These are phyloP conservation scores for Leucosporidium yakuticum DNA, from an alignment of 768 basidiomycete genomes.

Conservation along the genomic window DNA sequence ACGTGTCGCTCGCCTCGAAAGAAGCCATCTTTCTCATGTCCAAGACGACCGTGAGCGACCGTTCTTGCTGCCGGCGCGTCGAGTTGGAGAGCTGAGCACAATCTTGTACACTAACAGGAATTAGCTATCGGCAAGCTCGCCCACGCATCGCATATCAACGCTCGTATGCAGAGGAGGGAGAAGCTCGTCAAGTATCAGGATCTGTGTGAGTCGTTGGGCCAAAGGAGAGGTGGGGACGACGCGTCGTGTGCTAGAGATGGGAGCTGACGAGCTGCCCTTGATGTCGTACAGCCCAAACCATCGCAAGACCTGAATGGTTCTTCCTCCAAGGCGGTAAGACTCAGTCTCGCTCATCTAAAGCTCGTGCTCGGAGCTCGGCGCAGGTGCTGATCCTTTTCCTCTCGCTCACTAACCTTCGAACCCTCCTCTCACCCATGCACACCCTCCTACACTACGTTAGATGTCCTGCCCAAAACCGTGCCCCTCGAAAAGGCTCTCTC, in stretches of 20 bases:
- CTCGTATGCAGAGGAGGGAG: conserved; percentile 41
- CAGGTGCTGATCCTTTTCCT: conserved; percentile 1
- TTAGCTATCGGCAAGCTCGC: conserved; percentile 44
- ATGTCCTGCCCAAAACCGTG: not conserved
- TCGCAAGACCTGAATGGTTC: conserved; percentile 18
- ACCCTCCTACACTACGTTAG: not conserved
- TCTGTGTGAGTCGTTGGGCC: conserved; percentile 38
- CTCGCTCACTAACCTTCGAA: not conserved
- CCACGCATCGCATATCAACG: conserved; percentile 42
- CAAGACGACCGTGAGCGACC: conserved; percentile 44
- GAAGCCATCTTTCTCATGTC: conserved; percentile 46
- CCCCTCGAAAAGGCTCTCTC: not conserved
- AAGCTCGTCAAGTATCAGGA: conserved; percentile 44
- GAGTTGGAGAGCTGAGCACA: not conserved
- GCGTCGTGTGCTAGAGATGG: not conserved
- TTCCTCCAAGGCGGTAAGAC: conserved; percentile 17
- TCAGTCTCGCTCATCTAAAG: no score
- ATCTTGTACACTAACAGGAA: conserved; percentile 38
- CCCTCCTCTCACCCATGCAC: not conserved
- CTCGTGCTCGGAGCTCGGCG: no score
- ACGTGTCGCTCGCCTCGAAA: conserved; percentile 43
- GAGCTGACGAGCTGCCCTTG: not conserved
- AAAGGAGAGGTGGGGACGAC: not conserved
- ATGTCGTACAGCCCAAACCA: not conserved
- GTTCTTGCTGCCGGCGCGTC: not conserved